Conservation (phyloP, 2,329 filamentous ascomycete genomes). For the Claviceps monticola region DNA sequence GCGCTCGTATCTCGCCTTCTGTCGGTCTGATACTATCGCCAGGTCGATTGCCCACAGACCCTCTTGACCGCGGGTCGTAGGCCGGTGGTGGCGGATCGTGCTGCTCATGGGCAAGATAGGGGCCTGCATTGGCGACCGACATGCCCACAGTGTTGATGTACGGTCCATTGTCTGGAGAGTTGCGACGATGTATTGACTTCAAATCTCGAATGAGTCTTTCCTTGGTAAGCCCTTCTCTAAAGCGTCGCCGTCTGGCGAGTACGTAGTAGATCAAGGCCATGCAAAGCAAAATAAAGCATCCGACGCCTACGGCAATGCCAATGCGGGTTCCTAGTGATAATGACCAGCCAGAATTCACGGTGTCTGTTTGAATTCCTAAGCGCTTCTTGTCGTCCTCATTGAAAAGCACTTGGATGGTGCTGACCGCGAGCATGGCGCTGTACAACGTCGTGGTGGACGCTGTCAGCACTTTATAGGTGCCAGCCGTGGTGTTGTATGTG, state of each 20-base stretch:
- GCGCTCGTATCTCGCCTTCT: slow-evolving; percentile 18
- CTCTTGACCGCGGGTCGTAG: slow-evolving; percentile 16
- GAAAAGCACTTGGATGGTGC: slow-evolving; percentile 24
- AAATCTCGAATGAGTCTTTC: slow-evolving; percentile 6
- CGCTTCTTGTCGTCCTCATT: slow-evolving; percentile 20
- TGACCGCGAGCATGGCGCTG: slow-evolving; percentile 23
- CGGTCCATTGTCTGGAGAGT: background rate
- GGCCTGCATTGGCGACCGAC: background rate
- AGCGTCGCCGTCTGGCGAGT: slow-evolving; percentile 13
- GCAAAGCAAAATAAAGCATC: slow-evolving; percentile 16
- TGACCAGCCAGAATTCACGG: slow-evolving; percentile 7
- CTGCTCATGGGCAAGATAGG: background rate
- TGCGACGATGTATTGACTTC: slow-evolving; percentile 3
- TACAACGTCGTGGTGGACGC: slow-evolving; percentile 23
- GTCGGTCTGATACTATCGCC: slow-evolving; percentile 9
- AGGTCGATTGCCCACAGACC: slow-evolving; percentile 11
- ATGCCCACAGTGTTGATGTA: slow-evolving; percentile 2
- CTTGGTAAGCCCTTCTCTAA: slow-evolving; percentile 9
- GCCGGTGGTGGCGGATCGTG: slow-evolving; percentile 18
- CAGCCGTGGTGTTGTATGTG: slow-evolving; percentile 21
- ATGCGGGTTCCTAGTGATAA: slow-evolving; percentile 19
- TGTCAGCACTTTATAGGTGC: slow-evolving; percentile 21
- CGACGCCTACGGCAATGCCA: slow-evolving; percentile 21
- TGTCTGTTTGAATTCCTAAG: slow-evolving; percentile 21
- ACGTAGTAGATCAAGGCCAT: slow-evolving; percentile 14